phyloP scores from a whole-genome alignment of 768 basidiomycete genomes.

The Tricholoma matsutake region DNA sequence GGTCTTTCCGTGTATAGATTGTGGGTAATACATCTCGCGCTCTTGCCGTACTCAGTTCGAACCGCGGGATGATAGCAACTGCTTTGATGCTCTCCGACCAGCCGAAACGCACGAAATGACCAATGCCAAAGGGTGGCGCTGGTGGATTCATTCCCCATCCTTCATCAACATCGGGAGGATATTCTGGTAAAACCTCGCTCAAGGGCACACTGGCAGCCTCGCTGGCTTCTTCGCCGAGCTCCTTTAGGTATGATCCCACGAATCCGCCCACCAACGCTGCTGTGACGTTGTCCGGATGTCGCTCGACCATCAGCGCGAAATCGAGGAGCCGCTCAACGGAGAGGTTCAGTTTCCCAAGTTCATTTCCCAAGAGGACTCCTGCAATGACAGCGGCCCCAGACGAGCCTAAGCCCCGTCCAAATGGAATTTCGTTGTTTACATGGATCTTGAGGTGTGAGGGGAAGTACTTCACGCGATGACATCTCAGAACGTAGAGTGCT shows the following conservation, averaged over 20 bases:
- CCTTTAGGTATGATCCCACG: constrained; percentile 92
- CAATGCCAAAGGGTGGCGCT: constrained; percentile 83
- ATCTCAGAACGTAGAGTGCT: constrained; percentile 96
- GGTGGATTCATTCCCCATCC: constrained; percentile 92
- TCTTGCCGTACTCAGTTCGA: constrained; percentile 94
- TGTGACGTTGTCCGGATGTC: constrained; percentile 98
- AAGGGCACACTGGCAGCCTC: constrained; percentile 88
- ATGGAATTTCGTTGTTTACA: constrained; percentile 91
- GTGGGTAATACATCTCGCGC: constrained; percentile 87
- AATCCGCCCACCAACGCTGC: constrained; percentile 97
- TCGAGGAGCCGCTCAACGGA: constrained; percentile 77
- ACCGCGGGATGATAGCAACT: constrained; percentile 90
- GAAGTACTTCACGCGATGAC: constrained; percentile 70
- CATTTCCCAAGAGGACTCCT: constrained; percentile 86
- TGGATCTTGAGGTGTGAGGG: constrained; percentile 75
- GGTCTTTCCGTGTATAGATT: constrained; percentile 83
- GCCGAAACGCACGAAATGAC: constrained; percentile 87
- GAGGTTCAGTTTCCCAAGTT: constrained; percentile 74
- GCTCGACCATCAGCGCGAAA: constrained; percentile 97
- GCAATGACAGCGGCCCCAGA: constrained; percentile 99
- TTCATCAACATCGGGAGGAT: constrained; percentile 87
- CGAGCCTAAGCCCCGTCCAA: constrained; percentile 95
- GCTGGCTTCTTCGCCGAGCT: constrained; percentile 77
- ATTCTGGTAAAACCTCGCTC: constrained; percentile 95
- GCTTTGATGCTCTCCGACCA: constrained; percentile 88